Evolutionary conservation across 2,329 filamentous ascomycete genomes (phyloP), one percentile per base, ranked within the genome.

Genomic region (Epichloe gansuensis): DNA sequence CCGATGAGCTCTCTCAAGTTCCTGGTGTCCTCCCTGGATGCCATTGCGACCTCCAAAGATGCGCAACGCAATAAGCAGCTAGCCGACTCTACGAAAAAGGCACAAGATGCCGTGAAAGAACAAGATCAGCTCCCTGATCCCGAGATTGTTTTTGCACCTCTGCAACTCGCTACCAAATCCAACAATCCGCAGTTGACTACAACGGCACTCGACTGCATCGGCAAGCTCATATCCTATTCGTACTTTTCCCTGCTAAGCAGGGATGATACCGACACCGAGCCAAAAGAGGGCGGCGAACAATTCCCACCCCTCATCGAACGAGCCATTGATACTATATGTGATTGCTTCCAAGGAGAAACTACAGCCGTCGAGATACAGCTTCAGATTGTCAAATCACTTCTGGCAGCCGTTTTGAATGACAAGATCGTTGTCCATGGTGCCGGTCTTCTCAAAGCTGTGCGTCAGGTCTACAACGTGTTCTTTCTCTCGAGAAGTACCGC

Each of bases 401-500:
- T 98, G 54, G 90, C 93, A 13, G 94, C 94, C 13, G 93, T 98
- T 13, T 74, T 98, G 57, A 97, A 97, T 65, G 93, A 98, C 73
- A 98, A 97, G 72, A 95, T 97, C 58, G 89, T 98, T 43, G 94
- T 98, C 2, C 93, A 98, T 66, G 93, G 93, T 54, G 91, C 93
- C 39, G 94, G 93, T 57, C 77, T 98, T 56, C 76, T 98, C 58
- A 98, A 98, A 73, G 91, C 93, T 51, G 89, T 98, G 58, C 86
- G 93, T 60, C 89, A 97, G 68, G 95, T 96, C 53, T 98, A 98
- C 75, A 98, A 98, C 72, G 94, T 98, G 60, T 98, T 98, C 68
- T 76, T 98, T 54, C 81, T 97, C 49, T 97, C 91, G 58, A 89
- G 93, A 64, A 95, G 85, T 57, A 94, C 85, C 57, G 82, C 89